phyloP scores from a whole-genome alignment of 2,329 filamentous ascomycete species.

The Nemania sp. region DNA sequence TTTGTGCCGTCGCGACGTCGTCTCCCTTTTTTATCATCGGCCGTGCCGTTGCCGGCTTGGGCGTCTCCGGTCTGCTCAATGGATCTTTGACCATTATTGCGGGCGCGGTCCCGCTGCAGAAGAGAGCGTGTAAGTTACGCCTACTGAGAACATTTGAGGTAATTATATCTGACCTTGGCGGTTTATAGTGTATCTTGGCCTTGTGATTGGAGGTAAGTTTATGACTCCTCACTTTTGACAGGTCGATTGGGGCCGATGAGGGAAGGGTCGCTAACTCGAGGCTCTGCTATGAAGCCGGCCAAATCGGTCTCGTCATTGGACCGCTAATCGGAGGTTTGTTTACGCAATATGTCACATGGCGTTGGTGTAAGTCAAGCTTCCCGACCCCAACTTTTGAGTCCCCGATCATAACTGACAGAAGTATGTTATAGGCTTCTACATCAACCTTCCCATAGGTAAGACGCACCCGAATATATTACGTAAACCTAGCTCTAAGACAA shows the following conservation, averaged over 20 bases:
- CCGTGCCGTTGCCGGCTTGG: constrained; percentile 65
- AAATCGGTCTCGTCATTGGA: constrained; percentile 40
- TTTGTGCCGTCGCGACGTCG: constrained; percentile 64
- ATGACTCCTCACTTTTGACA: constrained; percentile 52
- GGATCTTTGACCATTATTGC: constrained; percentile 65
- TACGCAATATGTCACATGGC: constrained; percentile 40
- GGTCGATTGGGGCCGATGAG: not conserved
- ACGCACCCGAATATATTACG: not conserved
- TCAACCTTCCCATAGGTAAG: constrained; percentile 59
- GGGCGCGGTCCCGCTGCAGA: constrained; percentile 54
- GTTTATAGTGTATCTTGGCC: constrained; percentile 52
- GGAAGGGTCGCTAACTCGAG: constrained; percentile 16
- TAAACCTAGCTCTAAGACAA: not conserved
- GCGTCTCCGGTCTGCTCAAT: constrained; percentile 64
- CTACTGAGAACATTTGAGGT: not conserved
- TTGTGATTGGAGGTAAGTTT: constrained; percentile 60
- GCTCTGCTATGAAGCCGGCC: constrained; percentile 24
- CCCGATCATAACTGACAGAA: constrained; percentile 49
- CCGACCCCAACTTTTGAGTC: not conserved
- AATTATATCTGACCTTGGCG: constrained; percentile 13
- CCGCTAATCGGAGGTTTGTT: constrained; percentile 37
- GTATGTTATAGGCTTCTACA: constrained; percentile 48
- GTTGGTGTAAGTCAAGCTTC: constrained; percentile 38
- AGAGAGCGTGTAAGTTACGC: constrained; percentile 53
- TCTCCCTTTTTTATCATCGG: constrained; percentile 67